Base-by-base conservation (phyloP, 306 rosid species). In the Begonia fuchsioides region DNA sequence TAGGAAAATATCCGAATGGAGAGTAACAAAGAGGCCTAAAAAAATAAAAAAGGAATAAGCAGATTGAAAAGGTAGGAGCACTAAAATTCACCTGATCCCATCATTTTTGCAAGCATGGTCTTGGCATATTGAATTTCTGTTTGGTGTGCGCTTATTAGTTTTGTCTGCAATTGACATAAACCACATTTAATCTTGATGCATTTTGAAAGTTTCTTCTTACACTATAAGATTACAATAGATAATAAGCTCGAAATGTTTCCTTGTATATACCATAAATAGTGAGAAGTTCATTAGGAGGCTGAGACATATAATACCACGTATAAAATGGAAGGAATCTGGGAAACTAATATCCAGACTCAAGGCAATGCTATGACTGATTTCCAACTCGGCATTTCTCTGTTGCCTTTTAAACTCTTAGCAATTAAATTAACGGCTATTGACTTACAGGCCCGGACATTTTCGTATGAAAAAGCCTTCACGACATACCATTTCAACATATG, bases 401-500 rank as follows among this genome's bases (percentile, higher is more conserved):
- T 10, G n/a, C 45, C 2, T 41, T 10, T n/a, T 10, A 41, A 10
- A n/a, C 14, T 41, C 45, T 18, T 47, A 19, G 18, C 15, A 18
- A 17, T 39, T 13, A 39, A 18, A 17, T 39, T 13, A 39, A 59
- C 44, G 14, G 7, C 35, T 26, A 26, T 2, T 2, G 7, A 26
- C 35, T 26, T 8, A 26, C 35, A 2, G 35, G 3, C 7, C 35
- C 35, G 6, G 44, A 32, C 2, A 8, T 26, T 2, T 10, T 12
- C 17, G 10, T n/a, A 2, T 12, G 38, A 17, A 18, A 17, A 2
- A 43, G 54, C 17, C 18, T 16, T 32, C n/a, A 44, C 14, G 15
- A 52, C 66, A 60, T 70, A 88, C 97, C 84, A 65, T 63, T 84
- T 81, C 90, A 62, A 64, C 63, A 55, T 68, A 74, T 32, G 75